Conservation (phyloP, 768 basidiomycete species). For the Tephrocybe sp. region DNA sequence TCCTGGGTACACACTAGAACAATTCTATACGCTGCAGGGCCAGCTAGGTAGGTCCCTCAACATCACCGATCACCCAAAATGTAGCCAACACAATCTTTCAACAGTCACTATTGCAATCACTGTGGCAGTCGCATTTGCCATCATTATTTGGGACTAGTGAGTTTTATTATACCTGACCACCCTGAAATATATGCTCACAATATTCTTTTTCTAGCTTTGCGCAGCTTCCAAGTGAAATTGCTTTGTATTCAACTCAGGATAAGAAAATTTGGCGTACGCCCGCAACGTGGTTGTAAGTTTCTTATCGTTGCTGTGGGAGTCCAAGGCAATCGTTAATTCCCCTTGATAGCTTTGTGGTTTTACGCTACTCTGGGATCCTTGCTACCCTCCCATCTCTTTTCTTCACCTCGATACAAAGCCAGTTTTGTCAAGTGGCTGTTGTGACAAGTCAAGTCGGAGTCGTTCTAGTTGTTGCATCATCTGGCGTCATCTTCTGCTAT, state of each 20-base stretch:
- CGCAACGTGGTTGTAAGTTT: constrained; percentile 28
- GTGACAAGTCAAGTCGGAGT: constrained; percentile 27
- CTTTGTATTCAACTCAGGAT: constrained; percentile 19
- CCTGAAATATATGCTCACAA: not conserved
- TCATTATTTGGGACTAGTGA: constrained; percentile 32
- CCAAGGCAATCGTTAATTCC: not conserved
- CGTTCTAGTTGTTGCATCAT: constrained; percentile 25
- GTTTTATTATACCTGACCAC: constrained; percentile 5
- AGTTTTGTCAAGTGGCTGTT: constrained; percentile 27
- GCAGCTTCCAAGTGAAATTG: constrained; percentile 26
- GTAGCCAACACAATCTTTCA: not conserved
- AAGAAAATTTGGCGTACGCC: constrained; percentile 25
- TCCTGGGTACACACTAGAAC: constrained; percentile 18
- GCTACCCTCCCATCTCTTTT: constrained; percentile 26
- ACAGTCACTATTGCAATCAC: constrained; percentile 22
- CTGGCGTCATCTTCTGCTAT: constrained; percentile 30
- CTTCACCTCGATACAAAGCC: constrained; percentile 24
- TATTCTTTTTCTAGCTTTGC: constrained; percentile 19
- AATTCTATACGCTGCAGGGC: constrained; percentile 18
- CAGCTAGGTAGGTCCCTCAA: constrained; percentile 9
- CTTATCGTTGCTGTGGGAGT: not conserved
- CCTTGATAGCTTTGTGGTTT: constrained; percentile 26
- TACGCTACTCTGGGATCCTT: constrained; percentile 29
- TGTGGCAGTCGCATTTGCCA: constrained; percentile 26
- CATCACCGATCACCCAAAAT: not conserved